Conservation (phyloP, 208 protist genomes). For the Histomonas meleagridis region DNA sequence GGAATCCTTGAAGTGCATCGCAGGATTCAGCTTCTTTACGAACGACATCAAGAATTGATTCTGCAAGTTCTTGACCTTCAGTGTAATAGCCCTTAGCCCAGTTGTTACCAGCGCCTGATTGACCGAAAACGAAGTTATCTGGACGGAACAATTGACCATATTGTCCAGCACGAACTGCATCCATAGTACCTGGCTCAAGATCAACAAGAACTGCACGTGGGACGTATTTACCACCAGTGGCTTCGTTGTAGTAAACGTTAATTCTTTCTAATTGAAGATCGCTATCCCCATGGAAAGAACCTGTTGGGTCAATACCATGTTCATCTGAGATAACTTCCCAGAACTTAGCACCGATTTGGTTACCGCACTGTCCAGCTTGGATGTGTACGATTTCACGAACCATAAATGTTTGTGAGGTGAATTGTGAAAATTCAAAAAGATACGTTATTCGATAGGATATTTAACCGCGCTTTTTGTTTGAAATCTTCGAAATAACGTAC, state of each 20-base stretch:
- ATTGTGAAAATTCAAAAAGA: too few species aligned
- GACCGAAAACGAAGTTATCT: constrained; percentile 93
- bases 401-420: too few species aligned
- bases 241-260: constrained; percentile 95
- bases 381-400: constrained; percentile 78
- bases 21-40: constrained; percentile 70
- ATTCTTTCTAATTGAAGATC: constrained; percentile 89
- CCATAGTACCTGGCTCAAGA: constrained; percentile 84
- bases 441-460: too few species aligned
- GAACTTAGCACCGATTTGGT: constrained; percentile 52
- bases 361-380: constrained; percentile 66
- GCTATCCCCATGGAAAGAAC: constrained; percentile 71
- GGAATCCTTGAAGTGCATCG: constrained; percentile 79
- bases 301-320: constrained; percentile 72
- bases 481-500: too few species aligned
- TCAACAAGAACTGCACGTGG: constrained; percentile 69
- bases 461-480: too few species aligned
- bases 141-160: constrained; percentile 79
- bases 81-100: constrained; percentile 91
- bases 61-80: constrained; percentile 88
- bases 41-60: constrained; percentile 70
- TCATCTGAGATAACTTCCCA: constrained; percentile 64
- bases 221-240: constrained; percentile 67
- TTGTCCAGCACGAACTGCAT: constrained; percentile 74
- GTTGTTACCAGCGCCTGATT: constrained; percentile 91